Base-by-base conservation (phyloP, 2,329 filamentous ascomycete genomes). In the Colletotrichum sp. region DNA sequence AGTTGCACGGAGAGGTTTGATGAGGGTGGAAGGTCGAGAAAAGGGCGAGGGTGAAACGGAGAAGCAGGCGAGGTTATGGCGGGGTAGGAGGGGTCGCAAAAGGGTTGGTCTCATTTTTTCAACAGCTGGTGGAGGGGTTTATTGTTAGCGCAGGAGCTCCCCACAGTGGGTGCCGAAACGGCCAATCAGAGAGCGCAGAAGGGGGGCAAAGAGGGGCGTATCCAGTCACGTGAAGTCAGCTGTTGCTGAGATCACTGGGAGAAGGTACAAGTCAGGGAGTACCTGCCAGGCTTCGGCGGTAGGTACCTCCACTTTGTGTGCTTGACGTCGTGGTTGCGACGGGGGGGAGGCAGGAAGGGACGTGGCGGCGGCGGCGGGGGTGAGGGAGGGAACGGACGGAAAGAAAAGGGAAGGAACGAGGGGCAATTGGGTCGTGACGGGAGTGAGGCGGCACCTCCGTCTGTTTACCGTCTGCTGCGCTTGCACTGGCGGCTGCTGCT, bases 61-160 rank as follows among this genome's bases (percentile, higher is more conserved):
- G 70, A 74, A 78, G 75, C 76, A 78, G 72, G 76, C 66, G 76
- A 75, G 74, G 75, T 74, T 74, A 77, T 78, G 77, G 77, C 77
- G 77, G 77, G 77, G 77, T 77, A 78, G 77, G 77, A 78, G 77
- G 77, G 77, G 77, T 77, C 77, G 77, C 65, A 78, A 75, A 71
- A 78, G 70, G 77, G 77, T 77, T 77, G 77, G 77, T 78, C 77
- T 78, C 77, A 78, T 78, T 78, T 78, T 78, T 78, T 78, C 76
- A 76, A 77, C 66, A 76, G 75, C 75, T 77, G 70, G 73, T 76
- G 71, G 76, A 77, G 68, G 76, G 76, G 76, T 76, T 77, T 71
- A 77, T 71, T 77, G 75, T 78, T 78, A 78, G 76, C 76, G 76
- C 71, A 71, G 56, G 71, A 75, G 75, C 71, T 78, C 76, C 61